Evolutionary conservation across 78 protist species (phyloP).

Genomic region (Monosiga brevicollis): DNA sequence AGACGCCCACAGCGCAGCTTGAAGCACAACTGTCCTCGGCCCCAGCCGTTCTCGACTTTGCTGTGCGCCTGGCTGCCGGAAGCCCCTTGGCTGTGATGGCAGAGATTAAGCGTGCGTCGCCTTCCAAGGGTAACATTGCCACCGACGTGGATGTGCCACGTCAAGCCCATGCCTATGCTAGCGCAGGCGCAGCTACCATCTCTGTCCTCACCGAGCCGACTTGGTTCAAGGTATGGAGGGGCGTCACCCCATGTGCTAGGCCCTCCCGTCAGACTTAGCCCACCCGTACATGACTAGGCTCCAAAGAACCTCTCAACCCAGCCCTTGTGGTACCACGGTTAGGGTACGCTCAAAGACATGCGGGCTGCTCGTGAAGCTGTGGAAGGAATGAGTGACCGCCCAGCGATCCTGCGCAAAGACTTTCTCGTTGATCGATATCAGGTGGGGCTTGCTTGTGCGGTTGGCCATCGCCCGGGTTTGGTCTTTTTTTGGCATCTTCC

Average conservation of each 20-base stretch:
- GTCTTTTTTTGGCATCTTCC: too few relatives aligned
- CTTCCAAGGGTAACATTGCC: slow-evolving; percentile 48
- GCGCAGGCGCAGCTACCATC: slow-evolving; percentile 34
- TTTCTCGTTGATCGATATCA: slow-evolving; percentile 50
- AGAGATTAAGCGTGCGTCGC: slow-evolving; percentile 53
- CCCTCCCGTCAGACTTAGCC: too few relatives aligned
- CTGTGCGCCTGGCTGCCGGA: background rate
- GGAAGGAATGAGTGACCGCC: background rate
- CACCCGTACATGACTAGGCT: background rate
- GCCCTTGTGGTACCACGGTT: too few relatives aligned
- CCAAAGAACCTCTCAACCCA: background rate
- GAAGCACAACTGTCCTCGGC: background rate
- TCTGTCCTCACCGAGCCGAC: slow-evolving; percentile 57
- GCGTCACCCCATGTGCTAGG: too few relatives aligned
- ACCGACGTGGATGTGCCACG: slow-evolving; percentile 9
- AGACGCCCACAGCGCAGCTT: background rate
- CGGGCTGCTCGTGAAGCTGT: background rate
- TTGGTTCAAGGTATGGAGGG: slow-evolving; percentile 61
- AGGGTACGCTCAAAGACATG: slow-evolving; percentile 49
- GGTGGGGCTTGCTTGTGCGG: too few relatives aligned
- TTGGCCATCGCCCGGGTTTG: too few relatives aligned
- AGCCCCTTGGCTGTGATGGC: slow-evolving; percentile 12
- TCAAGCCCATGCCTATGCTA: slow-evolving; percentile 16
- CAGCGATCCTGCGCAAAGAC: slow-evolving; percentile 50
- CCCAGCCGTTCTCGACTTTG: background rate